Evolutionary conservation across 176 grass and related monocot species (phyloP).

Genomic region (Alopecurus myosuroides): DNA sequence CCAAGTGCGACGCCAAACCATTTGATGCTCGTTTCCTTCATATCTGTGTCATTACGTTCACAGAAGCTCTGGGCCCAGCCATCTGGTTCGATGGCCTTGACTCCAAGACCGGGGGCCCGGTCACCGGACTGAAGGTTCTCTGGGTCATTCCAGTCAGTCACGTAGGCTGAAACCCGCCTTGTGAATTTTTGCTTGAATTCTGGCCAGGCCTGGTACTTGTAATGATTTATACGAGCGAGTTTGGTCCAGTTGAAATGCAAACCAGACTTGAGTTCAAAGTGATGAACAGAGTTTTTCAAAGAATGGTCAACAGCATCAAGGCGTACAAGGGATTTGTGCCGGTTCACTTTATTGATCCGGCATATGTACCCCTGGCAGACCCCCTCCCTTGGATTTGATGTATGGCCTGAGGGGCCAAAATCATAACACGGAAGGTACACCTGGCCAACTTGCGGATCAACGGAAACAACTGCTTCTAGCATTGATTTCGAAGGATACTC

Average conservation of each 20-base stretch:
- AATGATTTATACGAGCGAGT: background rate
- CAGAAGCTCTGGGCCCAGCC: background rate
- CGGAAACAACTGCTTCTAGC: background rate
- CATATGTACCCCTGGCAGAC: background rate
- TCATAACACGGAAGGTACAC: background rate
- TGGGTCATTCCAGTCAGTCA: background rate
- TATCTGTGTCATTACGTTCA: background rate
- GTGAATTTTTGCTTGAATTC: background rate
- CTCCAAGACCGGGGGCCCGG: background rate
- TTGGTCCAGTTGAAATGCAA: background rate
- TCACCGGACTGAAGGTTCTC: background rate
- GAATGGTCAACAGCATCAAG: background rate
- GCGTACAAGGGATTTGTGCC: background rate
- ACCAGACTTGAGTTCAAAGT: background rate
- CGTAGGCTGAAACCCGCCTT: background rate
- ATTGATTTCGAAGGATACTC: background rate
- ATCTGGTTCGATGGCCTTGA: background rate
- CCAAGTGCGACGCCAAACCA: background rate
- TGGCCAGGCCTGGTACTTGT: background rate
- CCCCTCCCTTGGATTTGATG: background rate
- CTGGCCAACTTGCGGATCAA: background rate
- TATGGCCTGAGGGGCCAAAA: background rate
- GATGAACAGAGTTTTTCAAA: background rate
- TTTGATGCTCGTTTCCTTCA: background rate
- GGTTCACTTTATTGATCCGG: background rate